Evolutionary conservation across 2,329 filamentous ascomycete species (phyloP), one percentile per base, ranked within the genome.

Genomic region (Fusarium albosuccineum): DNA sequence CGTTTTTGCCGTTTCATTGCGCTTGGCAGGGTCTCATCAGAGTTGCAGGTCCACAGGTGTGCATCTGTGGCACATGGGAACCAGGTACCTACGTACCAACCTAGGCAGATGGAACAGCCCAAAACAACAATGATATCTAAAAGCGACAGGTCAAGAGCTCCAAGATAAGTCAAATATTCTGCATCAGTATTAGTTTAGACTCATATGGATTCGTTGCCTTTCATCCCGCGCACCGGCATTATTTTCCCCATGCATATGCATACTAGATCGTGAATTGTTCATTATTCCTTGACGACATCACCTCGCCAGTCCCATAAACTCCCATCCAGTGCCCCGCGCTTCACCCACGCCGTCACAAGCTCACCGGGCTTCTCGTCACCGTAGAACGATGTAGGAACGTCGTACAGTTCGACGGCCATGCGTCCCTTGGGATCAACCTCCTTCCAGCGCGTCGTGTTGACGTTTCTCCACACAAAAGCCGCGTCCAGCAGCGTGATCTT

Each of bases 321-420:
- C n/a, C 81, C 82, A 39, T 76, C 73, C 60, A 83, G 64, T 5
- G 81, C 79, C 22, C 76, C 77, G 10, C 75, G 73, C 63, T 73
- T 80, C n/a, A 82, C 76, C 77, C 79, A 82, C 4, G 74, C 62
- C 56, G 80, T 78, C 55, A 82, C 82, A 45, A 80, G 58, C 62
- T 79, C 74, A 10, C 68, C 68, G 2, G 70, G 66, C 41, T 73
- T 73, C 65, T 81, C 79, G 56, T 82, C 79, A 5, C 77, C 77
- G 45, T 80, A 79, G 60, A 78, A 81, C 7, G 76, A 73, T 13
- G 74, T 73, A 22, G 80, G 80, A 14, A 84, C 78, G 63, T 78
- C 74, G 54, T 80, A 78, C 7, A 74, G 66, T 66, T 77, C 76
- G 49, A 84, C 76, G 26, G 73, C 76, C 75, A 84, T 77, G 45